Percentiles rank a stretch among this genome's conserved stretches.
phyloP scores from a whole-genome alignment of 495 filamentous ascomycete genomes.

The Trichoderma reesei region DNA sequence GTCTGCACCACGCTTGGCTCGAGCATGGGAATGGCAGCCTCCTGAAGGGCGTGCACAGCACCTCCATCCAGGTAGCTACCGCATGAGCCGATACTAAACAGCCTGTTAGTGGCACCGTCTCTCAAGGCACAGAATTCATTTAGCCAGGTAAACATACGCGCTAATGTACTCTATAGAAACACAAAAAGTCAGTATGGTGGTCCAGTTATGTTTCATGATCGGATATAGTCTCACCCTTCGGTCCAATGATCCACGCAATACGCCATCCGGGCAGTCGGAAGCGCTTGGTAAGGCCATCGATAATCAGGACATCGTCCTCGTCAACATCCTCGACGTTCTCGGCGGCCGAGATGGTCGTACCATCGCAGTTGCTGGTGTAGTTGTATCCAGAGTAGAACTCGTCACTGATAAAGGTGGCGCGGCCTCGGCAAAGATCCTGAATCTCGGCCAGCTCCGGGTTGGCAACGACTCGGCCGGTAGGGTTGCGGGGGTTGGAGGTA shows the following conservation, averaged over 20 bases:
- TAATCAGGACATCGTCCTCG: slow-evolving; percentile 70
- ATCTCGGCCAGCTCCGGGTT: slow-evolving; percentile 77
- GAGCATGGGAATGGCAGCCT: slow-evolving; percentile 86
- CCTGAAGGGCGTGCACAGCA: slow-evolving; percentile 90
- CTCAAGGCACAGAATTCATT: slow-evolving; percentile 9
- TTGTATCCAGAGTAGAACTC: slow-evolving; percentile 97
- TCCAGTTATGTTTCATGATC: background rate
- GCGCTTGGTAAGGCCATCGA: slow-evolving; percentile 92
- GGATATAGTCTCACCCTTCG: slow-evolving; percentile 41
- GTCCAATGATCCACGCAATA: slow-evolving; percentile 90
- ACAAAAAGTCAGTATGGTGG: background rate
- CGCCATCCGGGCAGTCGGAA: slow-evolving; percentile 96
- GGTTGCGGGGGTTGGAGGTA: slow-evolving; percentile 95
- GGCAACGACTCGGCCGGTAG: slow-evolving; percentile 76
- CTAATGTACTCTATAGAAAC: slow-evolving; percentile 69
- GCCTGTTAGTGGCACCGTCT: background rate
- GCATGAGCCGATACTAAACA: slow-evolving; percentile 63
- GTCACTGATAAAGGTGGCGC: slow-evolving; percentile 85
- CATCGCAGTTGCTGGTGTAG: slow-evolving; percentile 85
- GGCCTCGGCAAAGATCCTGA: slow-evolving; percentile 83
- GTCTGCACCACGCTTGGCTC: slow-evolving; percentile 64
- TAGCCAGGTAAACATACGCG: slow-evolving; percentile 36
- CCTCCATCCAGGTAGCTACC: slow-evolving; percentile 95
- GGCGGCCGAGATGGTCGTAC: slow-evolving; percentile 74
- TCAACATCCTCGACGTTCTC: slow-evolving; percentile 70